Percentiles rank a stretch among this genome's conserved stretches.
These are phyloP conservation scores for Cutaneotrichosporon mucoides DNA, from an alignment of 1,284 basidiomycete species.

Conservation along the genomic window DNA sequence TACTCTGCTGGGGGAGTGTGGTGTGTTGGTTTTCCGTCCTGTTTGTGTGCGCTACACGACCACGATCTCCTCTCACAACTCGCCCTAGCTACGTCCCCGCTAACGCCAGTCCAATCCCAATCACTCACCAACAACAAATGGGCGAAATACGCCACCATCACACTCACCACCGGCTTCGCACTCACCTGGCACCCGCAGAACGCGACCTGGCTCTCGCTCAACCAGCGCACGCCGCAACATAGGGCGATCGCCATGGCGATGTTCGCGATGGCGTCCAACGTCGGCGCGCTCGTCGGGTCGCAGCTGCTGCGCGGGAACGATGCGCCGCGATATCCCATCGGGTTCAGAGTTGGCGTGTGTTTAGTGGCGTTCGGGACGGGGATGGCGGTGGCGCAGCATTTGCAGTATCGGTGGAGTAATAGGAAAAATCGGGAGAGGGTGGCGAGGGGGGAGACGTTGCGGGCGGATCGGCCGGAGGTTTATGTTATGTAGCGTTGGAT, in stretches of 20 bases:
- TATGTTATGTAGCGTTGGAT: constrained; percentile 2
- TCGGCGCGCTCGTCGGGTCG: constrained; percentile 32
- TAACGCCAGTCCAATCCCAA: constrained; percentile 21
- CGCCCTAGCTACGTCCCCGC: too few species aligned
- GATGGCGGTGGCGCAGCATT: constrained; percentile 25
- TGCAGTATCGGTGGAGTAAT: constrained; percentile 34
- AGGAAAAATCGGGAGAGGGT: neutral
- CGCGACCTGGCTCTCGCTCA: constrained; percentile 36
- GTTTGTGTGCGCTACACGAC: too few species aligned
- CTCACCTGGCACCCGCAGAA: constrained; percentile 26
- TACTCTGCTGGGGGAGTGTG: too few species aligned
- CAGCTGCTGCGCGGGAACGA: constrained; percentile 38
- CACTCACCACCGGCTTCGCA: constrained; percentile 20
- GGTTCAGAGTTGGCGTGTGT: constrained; percentile 28
- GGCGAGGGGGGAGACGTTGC: neutral
- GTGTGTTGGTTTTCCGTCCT: too few species aligned
- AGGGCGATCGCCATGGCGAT: constrained; percentile 40
- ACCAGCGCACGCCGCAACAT: constrained; percentile 31
- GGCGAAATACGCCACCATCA: constrained; percentile 27
- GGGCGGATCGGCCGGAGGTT: neutral
- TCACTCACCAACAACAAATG: constrained; percentile 22
- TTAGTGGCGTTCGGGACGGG: constrained; percentile 22
- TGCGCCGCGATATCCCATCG: constrained; percentile 32
- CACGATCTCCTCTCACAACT: too few species aligned
- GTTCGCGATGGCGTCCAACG: constrained; percentile 39